Evolutionary conservation across 805 yeast genomes (phyloP).

Genomic region (Zygosaccharomyces bisporus): DNA sequence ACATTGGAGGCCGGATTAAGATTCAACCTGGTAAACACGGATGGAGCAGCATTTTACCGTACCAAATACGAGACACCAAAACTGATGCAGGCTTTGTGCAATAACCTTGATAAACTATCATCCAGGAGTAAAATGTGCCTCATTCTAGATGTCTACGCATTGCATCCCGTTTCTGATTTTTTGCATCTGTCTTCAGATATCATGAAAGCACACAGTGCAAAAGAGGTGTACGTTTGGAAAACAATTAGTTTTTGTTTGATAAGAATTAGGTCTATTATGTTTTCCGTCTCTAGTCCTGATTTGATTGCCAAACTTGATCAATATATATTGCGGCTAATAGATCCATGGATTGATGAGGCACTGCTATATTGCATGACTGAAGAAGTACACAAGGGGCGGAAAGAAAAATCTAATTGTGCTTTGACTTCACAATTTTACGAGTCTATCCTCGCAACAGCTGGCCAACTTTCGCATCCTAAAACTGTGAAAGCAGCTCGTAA

Average conservation of each 20-base stretch:
- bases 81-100: constrained; percentile 40
- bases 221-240: constrained; percentile 39
- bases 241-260: constrained; percentile 33
- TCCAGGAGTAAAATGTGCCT: constrained; percentile 51
- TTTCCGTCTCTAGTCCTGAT: constrained; percentile 23
- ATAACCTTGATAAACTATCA: constrained; percentile 39
- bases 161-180: constrained; percentile 43
- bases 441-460: constrained; percentile 12
- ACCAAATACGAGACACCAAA: constrained; percentile 47
- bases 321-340: constrained; percentile 38
- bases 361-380: constrained; percentile 36
- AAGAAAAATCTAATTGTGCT: no score
- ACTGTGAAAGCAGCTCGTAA: constrained; percentile 10
- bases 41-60: constrained; percentile 51
- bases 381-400: constrained; percentile 25
- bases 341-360: constrained; percentile 46
- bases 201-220: constrained; percentile 8
- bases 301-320: constrained; percentile 23
- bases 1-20: constrained; percentile 18
- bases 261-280: constrained; percentile 11
- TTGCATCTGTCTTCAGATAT: constrained; percentile 12
- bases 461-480: constrained; percentile 12
- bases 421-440: constrained; percentile 34
- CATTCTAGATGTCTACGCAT: constrained; percentile 51
- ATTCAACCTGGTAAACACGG: constrained; percentile 45